phyloP scores from a whole-genome alignment of 306 rosid species.

The Senna tora region DNA sequence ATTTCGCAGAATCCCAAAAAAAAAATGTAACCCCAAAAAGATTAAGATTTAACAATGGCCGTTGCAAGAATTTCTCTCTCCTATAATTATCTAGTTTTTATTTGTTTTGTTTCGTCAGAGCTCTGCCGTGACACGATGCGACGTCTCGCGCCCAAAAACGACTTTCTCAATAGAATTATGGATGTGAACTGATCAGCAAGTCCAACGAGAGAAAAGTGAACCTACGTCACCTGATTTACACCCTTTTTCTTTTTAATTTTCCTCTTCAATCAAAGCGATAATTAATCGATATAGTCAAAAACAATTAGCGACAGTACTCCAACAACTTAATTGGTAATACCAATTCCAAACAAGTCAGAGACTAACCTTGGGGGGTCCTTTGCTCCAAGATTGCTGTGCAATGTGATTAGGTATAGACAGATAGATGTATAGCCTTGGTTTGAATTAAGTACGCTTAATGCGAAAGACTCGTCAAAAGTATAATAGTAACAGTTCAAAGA shows the following conservation, averaged over 20 bases:
- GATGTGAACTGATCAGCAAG: neutral
- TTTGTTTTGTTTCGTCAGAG: neutral
- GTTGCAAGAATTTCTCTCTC: neutral
- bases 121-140: neutral
- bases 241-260: neutral
- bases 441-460: too few species aligned
- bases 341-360: conserved; percentile 25
- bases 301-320: too few species aligned
- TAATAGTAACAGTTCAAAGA: neutral
- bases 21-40: too few species aligned
- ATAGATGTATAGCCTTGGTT: neutral
- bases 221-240: neutral
- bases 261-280: neutral
- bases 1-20: neutral
- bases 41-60: too few species aligned
- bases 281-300: neutral
- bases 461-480: conserved; percentile 17
- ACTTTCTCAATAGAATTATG: too few species aligned
- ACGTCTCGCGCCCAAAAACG: too few species aligned
- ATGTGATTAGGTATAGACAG: neutral
- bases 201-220: neutral
- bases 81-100: neutral
- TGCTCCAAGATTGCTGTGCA: neutral
- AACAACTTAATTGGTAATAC: neutral
- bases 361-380: conserved; percentile 15